These are phyloP conservation scores for Incumbomyces delicatus DNA, from an alignment of 2,329 filamentous ascomycete species.

Conservation along the genomic window DNA sequence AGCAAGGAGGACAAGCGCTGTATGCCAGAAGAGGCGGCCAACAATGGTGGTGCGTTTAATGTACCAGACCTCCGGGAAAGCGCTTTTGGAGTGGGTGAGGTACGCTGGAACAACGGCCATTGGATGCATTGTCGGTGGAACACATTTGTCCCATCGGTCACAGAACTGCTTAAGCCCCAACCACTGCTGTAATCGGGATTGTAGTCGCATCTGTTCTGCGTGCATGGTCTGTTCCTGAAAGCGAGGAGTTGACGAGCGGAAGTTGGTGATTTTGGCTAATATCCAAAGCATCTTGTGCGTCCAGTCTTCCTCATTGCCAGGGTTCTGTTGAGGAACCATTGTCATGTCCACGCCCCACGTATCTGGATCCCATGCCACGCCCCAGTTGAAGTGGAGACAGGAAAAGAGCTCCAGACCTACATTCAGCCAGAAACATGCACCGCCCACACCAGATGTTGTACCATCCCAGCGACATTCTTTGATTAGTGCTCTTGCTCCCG, in stretches of 20 bases:
- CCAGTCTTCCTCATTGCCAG: slow-evolving; percentile 71
- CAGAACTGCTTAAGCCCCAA: slow-evolving; percentile 67
- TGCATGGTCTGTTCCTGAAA: slow-evolving; percentile 50
- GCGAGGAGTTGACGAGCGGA: slow-evolving; percentile 56
- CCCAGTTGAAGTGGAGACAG: slow-evolving; percentile 80
- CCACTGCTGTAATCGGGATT: slow-evolving; percentile 66
- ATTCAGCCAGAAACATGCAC: slow-evolving; percentile 90
- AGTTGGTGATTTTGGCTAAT: slow-evolving; percentile 77
- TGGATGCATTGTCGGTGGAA: slow-evolving; percentile 79
- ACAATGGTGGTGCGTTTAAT: slow-evolving; percentile 74
- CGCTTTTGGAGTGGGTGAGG: slow-evolving; percentile 58
- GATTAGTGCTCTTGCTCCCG: slow-evolving; percentile 73
- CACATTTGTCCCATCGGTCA: slow-evolving; percentile 68
- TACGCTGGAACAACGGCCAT: slow-evolving; percentile 58
- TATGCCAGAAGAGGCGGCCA: slow-evolving; percentile 81
- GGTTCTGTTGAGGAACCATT: slow-evolving; percentile 45
- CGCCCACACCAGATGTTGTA: slow-evolving; percentile 64
- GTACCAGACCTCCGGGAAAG: slow-evolving; percentile 84
- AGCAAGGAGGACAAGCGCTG: slow-evolving; percentile 68
- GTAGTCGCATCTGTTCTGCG: slow-evolving; percentile 50
- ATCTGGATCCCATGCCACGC: slow-evolving; percentile 78
- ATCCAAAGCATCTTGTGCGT: slow-evolving; percentile 83
- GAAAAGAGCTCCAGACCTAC: slow-evolving; percentile 82
- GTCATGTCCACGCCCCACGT: slow-evolving; percentile 80
- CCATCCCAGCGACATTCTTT: slow-evolving; percentile 87